Evolutionary conservation across 106 monocot species (phyloP).

Genomic region (Cymbidium sinense): DNA sequence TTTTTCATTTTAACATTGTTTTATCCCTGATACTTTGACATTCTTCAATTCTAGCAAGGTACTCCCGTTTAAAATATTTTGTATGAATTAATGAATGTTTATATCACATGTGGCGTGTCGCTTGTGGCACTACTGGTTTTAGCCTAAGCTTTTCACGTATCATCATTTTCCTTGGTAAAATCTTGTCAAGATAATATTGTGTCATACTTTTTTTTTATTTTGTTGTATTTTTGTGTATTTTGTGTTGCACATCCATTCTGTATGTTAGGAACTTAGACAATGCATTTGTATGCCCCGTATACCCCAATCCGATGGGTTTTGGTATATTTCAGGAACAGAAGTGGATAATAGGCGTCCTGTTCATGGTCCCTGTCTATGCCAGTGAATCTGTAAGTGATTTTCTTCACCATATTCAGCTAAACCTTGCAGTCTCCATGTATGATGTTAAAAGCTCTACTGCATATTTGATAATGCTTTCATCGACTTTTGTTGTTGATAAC

Average conservation of each 20-base stretch:
- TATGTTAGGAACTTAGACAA: neutral
- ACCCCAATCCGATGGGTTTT: neutral
- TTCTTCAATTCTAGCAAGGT: neutral
- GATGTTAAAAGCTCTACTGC: too few species aligned
- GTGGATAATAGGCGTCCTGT: constrained; percentile 70
- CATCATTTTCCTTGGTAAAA: neutral
- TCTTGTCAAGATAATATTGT: neutral
- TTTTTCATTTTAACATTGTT: too few species aligned
- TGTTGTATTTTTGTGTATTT: neutral
- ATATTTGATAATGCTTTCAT: too few species aligned
- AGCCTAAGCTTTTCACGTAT: neutral
- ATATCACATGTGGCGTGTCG: neutral
- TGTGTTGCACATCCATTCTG: neutral
- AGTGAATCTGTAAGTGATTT: constrained; percentile 65
- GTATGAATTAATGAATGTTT: neutral
- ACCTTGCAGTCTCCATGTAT: too few species aligned
- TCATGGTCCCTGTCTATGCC: constrained; percentile 91
- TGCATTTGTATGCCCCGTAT: neutral
- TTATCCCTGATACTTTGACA: neutral
- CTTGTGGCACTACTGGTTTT: neutral
- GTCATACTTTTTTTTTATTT: neutral
- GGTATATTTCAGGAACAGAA: constrained; percentile 70
- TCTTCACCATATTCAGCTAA: neutral
- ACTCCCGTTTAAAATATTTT: neutral
- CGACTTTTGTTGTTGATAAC: too few species aligned